Conservation (phyloP, 805 yeast species). For the Pichia californica region DNA sequence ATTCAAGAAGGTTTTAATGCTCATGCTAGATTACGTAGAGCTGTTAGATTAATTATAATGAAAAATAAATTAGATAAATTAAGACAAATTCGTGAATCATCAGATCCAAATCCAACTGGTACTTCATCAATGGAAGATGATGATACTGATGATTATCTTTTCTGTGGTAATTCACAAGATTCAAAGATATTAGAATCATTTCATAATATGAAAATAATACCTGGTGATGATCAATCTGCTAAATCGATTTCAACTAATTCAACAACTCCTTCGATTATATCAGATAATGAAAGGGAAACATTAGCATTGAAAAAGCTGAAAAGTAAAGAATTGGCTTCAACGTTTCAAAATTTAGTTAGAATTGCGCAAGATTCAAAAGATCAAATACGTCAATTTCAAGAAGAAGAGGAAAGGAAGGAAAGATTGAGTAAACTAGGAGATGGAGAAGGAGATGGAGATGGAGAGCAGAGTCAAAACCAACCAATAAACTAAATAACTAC, state of each 20-base stretch:
- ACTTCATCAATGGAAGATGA: conserved; percentile 22
- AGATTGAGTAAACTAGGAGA: not conserved
- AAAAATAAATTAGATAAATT: conserved; percentile 72
- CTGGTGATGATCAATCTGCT: not conserved
- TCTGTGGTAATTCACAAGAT: conserved; percentile 34
- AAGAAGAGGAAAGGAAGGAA: conserved; percentile 15
- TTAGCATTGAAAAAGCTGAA: conserved; percentile 7
- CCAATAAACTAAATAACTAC: too few species aligned
- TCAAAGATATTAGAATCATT: conserved; percentile 33
- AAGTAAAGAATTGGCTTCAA: conserved; percentile 23
- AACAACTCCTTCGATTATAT: not conserved
- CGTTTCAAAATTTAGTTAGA: conserved; percentile 28
- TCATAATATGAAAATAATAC: conserved; percentile 12
- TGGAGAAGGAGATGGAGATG: not conserved
- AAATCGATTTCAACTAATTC: not conserved
- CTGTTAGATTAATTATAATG: conserved; percentile 76
- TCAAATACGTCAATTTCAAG: conserved; percentile 25
- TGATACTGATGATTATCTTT: conserved; percentile 27
- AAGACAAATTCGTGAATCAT: conserved; percentile 52
- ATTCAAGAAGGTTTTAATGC: conserved; percentile 80
- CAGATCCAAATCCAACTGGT: conserved; percentile 28
- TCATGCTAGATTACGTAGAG: conserved; percentile 75
- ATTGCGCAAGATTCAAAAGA: conserved; percentile 28
- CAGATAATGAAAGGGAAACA: not conserved
- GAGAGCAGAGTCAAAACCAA: too few species aligned